Base-by-base conservation (phyloP, 257 asterid species). In the Lithospermum erythrorhizon region DNA sequence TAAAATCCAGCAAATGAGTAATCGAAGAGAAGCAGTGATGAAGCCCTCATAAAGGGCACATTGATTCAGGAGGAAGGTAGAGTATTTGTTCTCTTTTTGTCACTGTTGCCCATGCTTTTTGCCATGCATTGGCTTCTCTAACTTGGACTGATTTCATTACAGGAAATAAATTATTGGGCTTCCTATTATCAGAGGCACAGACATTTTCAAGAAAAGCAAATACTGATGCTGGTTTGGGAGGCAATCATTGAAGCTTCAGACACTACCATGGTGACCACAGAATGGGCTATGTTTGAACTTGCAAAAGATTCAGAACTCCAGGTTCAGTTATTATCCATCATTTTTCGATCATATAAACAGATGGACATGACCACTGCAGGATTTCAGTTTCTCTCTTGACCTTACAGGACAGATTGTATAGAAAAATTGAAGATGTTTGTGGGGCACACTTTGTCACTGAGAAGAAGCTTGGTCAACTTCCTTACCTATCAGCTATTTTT, bases 221-320 rank as follows among this genome's bases (percentile, higher is more conserved):
- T 76, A 17, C 59, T 78, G 53, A 86, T 84, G 95, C 73, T 89
- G 32, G 8, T 79, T 19, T 91, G 98, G 98, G 98, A 91, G 82
- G 71, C 68, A 66, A 86, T 91, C 54, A 88, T 88, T 18, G 98
- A 81, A 78, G 54, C 98, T 24, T 84, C 98, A 2, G 98, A 91
- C 62, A 88, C 98, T 25, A 79, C 83, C 4, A 55, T 83, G 61
- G 94, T 86, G 57, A 23, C 82, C 21, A 64, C 95, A 1, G 97
- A 91, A 73, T 91, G 98, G 98, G 95, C 95, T 11, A 82, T 91
- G 82, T 88, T 82, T 58, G 95, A 91, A 72, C 87, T 91, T 45
- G 82, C 95, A 53, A 84, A 77, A 77, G 78, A 82, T 80, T 86
- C 74, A 5, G 76, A 73, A 25, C 76, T 67, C 62, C 98, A 91